Percentiles rank a stretch among this genome's conserved stretches.
Evolutionary conservation across 192 early-diverging fungal genomes (phyloP).

Genomic region (Coemansia interrupta): DNA sequence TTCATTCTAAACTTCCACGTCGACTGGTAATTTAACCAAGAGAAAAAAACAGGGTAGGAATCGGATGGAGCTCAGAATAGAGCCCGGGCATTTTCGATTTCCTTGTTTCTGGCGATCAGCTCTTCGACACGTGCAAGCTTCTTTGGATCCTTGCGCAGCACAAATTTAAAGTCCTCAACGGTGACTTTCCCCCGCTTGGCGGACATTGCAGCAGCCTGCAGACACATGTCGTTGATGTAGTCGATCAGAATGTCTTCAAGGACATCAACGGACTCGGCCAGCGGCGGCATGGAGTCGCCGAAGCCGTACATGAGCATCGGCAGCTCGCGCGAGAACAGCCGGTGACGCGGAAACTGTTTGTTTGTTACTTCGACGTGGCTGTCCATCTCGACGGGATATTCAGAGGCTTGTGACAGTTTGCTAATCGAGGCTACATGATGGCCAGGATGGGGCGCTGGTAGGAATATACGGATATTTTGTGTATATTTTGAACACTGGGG

Average conservation of each 20-base stretch:
- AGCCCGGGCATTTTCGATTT: slow-evolving; percentile 38
- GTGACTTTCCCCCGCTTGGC: slow-evolving; percentile 26
- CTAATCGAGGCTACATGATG: too few relatives aligned
- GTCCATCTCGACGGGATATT: slow-evolving; percentile 28
- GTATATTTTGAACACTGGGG: not conserved
- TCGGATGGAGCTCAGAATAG: slow-evolving; percentile 14
- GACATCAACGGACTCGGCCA: slow-evolving; percentile 42
- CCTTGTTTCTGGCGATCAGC: slow-evolving; percentile 51
- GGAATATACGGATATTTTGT: not conserved
- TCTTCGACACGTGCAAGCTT: slow-evolving; percentile 51
- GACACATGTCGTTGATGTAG: slow-evolving; percentile 43
- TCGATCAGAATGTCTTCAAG: slow-evolving; percentile 51
- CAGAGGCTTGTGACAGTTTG: not conserved
- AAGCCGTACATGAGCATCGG: slow-evolving; percentile 48
- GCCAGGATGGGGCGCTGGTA: too few relatives aligned
- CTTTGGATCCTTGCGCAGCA: slow-evolving; percentile 51
- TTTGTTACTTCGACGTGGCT: slow-evolving; percentile 38
- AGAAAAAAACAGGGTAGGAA: not conserved
- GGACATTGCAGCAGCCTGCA: slow-evolving; percentile 38
- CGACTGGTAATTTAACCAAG: too few relatives aligned
- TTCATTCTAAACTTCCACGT: too few relatives aligned
- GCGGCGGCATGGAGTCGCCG: slow-evolving; percentile 32
- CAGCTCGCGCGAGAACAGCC: slow-evolving; percentile 45
- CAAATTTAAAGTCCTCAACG: slow-evolving; percentile 49
- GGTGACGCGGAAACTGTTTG: slow-evolving; percentile 47